These are phyloP conservation scores for Coemansia sp. DNA, from an alignment of 192 early-diverging fungal species.

Conservation along the genomic window DNA sequence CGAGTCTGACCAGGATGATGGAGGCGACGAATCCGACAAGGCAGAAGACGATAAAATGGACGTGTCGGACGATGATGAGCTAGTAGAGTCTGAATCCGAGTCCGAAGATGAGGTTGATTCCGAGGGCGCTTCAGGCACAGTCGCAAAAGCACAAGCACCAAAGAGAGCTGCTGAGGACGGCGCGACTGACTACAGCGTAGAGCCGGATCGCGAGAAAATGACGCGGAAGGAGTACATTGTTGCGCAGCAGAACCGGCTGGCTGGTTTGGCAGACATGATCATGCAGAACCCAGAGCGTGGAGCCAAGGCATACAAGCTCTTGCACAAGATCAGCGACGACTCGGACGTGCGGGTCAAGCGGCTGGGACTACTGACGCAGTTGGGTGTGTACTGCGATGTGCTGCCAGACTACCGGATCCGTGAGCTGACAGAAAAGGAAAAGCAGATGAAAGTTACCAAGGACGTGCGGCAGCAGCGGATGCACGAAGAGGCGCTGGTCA, in stretches of 20 bases:
- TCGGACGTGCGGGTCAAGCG: conserved; percentile 69
- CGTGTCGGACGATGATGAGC: conserved; percentile 39
- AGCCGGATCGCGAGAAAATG: conserved; percentile 45
- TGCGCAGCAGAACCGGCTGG: conserved; percentile 79
- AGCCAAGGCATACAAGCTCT: conserved; percentile 63
- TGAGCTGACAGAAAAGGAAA: conserved; percentile 82
- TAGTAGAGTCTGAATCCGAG: conserved; percentile 6
- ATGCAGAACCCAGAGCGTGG: conserved; percentile 85
- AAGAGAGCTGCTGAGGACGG: not conserved
- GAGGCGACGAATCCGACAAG: conserved; percentile 33
- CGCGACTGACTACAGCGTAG: conserved; percentile 19
- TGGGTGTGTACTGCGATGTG: conserved; percentile 95
- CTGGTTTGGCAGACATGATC: conserved; percentile 73
- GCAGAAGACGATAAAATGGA: conserved; percentile 18
- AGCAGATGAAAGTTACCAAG: conserved; percentile 75
- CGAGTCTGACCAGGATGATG: conserved; percentile 41
- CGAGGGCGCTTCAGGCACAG: not conserved
- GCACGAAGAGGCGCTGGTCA: conserved; percentile 82
- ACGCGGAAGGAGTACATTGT: conserved; percentile 64
- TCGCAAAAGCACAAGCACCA: not conserved
- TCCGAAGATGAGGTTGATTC: not conserved
- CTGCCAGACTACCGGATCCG: conserved; percentile 95
- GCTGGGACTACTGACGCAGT: conserved; percentile 82
- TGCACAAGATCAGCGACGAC: conserved; percentile 70
- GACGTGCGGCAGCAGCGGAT: conserved; percentile 89